A percentile compares a stretch with the other conserved stretches of the same genome.
Evolutionary conservation across 768 basidiomycete genomes (phyloP).

Genomic region (Strobilomyces dryophilus): DNA sequence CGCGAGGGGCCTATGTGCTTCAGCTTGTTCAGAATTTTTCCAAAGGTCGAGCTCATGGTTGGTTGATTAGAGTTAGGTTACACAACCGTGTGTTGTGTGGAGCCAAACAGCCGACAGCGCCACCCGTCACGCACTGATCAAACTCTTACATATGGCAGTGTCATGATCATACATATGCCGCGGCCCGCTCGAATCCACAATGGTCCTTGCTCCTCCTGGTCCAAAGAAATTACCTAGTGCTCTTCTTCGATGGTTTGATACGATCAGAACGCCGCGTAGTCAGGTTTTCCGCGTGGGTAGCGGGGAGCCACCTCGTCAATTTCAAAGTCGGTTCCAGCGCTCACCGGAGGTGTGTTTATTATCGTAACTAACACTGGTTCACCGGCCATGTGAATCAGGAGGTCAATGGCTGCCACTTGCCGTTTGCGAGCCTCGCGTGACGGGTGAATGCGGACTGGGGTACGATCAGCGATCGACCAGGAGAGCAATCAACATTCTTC

Average conservation of each 20-base stretch:
- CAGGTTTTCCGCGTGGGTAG: neutral
- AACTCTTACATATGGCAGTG: too few relatives aligned
- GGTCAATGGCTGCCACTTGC: neutral
- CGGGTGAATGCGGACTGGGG: slow-evolving; percentile 2
- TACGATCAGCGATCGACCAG: slow-evolving; percentile 26
- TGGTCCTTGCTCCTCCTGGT: too few relatives aligned
- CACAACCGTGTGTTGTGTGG: neutral
- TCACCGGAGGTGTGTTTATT: neutral
- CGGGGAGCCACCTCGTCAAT: neutral
- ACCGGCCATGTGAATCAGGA: slow-evolving; percentile 1
- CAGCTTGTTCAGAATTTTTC: slow-evolving; percentile 16
- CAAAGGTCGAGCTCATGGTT: neutral
- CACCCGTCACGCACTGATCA: too few relatives aligned
- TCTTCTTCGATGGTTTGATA: neutral
- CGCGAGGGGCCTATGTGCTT: slow-evolving; percentile 6
- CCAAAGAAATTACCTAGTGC: too few relatives aligned
- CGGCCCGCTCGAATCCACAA: too few relatives aligned
- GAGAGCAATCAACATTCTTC: slow-evolving; percentile 19
- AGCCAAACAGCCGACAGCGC: neutral
- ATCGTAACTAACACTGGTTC: neutral
- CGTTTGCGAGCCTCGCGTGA: neutral
- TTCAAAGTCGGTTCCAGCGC: slow-evolving; percentile 6
- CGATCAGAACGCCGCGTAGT: slow-evolving; percentile 2
- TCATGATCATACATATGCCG: too few relatives aligned
- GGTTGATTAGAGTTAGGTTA: too few relatives aligned